Evolutionary conservation across 768 basidiomycete genomes (phyloP).

Genomic region (Podaxis pistillaris): DNA sequence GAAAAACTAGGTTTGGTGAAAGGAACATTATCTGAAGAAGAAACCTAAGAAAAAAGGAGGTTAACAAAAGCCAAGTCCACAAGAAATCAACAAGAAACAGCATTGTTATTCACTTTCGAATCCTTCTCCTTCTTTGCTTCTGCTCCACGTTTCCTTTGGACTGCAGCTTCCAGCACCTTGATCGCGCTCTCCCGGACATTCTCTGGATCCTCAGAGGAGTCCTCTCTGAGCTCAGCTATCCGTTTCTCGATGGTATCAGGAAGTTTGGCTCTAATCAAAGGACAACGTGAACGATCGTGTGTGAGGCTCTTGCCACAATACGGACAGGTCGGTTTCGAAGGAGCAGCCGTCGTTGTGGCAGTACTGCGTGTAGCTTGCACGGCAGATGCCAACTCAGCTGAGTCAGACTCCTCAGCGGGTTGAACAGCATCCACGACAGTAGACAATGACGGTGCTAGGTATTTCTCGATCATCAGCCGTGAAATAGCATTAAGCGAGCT

Average conservation of each 20-base stretch:
- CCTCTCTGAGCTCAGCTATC: slow-evolving; percentile 40
- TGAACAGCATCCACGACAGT: slow-evolving; percentile 18
- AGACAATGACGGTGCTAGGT: background rate
- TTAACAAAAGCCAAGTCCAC: background rate
- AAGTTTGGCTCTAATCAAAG: slow-evolving; percentile 40
- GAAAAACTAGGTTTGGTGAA: slow-evolving; percentile 5
- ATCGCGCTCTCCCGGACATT: slow-evolving; percentile 31
- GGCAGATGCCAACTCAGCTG: background rate
- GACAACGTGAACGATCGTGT: slow-evolving; percentile 52
- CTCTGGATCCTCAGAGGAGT: slow-evolving; percentile 20
- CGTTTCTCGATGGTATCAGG: slow-evolving; percentile 42
- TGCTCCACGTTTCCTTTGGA: slow-evolving; percentile 21
- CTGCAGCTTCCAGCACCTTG: slow-evolving; percentile 37
- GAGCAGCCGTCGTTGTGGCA: background rate
- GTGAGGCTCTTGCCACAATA: slow-evolving; percentile 43
- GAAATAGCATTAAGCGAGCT: background rate
- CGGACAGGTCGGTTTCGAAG: slow-evolving; percentile 27
- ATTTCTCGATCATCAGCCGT: slow-evolving; percentile 14
- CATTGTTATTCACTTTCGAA: background rate
- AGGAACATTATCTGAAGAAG: background rate
- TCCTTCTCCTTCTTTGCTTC: background rate
- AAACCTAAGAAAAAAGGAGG: background rate
- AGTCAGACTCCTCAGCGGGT: background rate
- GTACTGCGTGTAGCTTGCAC: background rate
- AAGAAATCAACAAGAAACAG: background rate